A percentile compares a stretch with the other conserved stretches of the same genome.
These are phyloP conservation scores for Cercospora beticola DNA, from an alignment of 2,329 filamentous ascomycete genomes.

Conservation along the genomic window DNA sequence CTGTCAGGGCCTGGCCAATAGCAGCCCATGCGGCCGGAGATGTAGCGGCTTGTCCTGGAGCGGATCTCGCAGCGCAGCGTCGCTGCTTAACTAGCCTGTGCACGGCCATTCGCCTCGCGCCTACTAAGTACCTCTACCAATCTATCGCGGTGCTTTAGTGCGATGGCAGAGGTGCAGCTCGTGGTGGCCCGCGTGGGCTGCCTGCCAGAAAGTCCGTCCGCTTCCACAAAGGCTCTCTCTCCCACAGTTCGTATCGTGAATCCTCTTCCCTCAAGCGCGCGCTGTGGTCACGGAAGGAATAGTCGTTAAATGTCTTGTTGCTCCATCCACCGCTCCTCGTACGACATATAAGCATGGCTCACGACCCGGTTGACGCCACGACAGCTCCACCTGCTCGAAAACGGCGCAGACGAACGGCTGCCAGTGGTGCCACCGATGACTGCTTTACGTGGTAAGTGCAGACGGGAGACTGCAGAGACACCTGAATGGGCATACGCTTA, in stretches of 20 bases:
- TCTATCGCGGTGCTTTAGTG: conserved; percentile 11
- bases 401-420: conserved; percentile 82
- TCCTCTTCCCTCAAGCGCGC: not conserved
- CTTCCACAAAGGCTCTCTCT: not conserved
- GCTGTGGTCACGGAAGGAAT: not conserved
- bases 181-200: not conserved
- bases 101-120: conserved; percentile 10
- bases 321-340: not conserved
- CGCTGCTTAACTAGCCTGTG: not conserved
- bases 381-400: conserved; percentile 48
- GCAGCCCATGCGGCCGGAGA: not conserved
- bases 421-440: conserved; percentile 86
- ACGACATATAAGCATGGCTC: not conserved
- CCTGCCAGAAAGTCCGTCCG: not conserved
- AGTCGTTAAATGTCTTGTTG: not conserved
- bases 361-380: conserved; percentile 14
- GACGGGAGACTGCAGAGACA: not conserved
- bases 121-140: not conserved
- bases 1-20: not conserved
- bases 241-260: not conserved
- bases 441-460: conserved; percentile 70
- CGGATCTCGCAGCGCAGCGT: not conserved
- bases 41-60: not conserved
- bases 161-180: conserved; percentile 8
- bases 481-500: not conserved